Base-by-base conservation (phyloP, 805 yeast genomes). In the Metschnikowia peoriensis region DNA sequence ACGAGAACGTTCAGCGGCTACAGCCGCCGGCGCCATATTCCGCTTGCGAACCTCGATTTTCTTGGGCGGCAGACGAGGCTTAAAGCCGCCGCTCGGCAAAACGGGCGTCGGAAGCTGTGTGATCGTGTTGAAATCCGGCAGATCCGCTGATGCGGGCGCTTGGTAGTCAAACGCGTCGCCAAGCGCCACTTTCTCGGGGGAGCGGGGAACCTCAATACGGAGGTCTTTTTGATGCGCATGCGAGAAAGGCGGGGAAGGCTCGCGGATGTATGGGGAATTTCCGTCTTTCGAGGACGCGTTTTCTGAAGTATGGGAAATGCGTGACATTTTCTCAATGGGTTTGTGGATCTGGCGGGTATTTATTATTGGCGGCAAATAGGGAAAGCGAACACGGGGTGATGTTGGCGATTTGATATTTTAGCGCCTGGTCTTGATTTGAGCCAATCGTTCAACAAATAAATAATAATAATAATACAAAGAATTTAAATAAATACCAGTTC, bases 51-150 rank as follows among this genome's bases (percentile, higher is more conserved):
- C 27, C 17, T 49, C 58, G 28, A 59, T 38, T 7, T 38, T 29
- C 22, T 7, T 15, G 29, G 7, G 35, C 34, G 43, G 42, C 34
- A 14, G 38, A 10, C 38, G 42, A 10, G 14, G 43, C 14, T 8
- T 49, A 42, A 42, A 60, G 8, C 47, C 47, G 28, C 58, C 62
- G 38, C 37, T 48, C 46, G 49, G 43, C 44, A 59, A 17, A 16
- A 77, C 60, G 1, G 83, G 83, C 0, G 82, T 76, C 2, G 83
- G 83, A 16, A 78, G 62, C 46, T 72, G 78, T 1, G 79, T 69
- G 14, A 77, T 65, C 11, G 64, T 62, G 41, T 71, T 73, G 56
- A 67, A 69, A 15, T 56, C 50, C 34, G 41, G 50, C 51, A 41
- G 50, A 12, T 45, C 44, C 27, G 38, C 43, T 40, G 46, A 41